Evolutionary conservation across 495 filamentous ascomycete species (phyloP).

Genomic region (Penicillium pulvis): DNA sequence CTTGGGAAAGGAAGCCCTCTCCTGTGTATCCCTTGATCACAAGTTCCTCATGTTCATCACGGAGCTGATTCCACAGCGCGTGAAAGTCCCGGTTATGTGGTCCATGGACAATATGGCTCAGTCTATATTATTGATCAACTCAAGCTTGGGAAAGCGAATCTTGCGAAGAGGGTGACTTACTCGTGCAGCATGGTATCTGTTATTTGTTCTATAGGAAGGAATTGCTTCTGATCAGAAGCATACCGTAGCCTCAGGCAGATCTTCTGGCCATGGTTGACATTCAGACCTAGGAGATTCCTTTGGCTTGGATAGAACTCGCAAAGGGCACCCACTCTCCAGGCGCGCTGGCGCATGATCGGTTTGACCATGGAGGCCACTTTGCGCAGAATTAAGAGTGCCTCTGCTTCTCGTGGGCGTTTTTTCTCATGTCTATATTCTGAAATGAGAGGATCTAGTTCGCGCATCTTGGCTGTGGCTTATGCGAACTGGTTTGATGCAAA

Average conservation of each 20-base stretch:
- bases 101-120: conserved; percentile 83
- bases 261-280: conserved; percentile 71
- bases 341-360: conserved; percentile 87
- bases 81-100: conserved; percentile 85
- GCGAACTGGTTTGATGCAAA: neutral
- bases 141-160: neutral
- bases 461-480: conserved; percentile 46
- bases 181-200: conserved; percentile 96
- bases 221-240: conserved; percentile 71
- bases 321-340: conserved; percentile 78
- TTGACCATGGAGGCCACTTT: conserved; percentile 90
- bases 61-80: conserved; percentile 82
- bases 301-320: conserved; percentile 83
- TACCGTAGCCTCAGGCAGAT: conserved; percentile 86
- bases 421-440: conserved; percentile 78
- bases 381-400: conserved; percentile 79
- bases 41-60: conserved; percentile 79
- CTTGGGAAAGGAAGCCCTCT: conserved; percentile 81
- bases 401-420: conserved; percentile 67
- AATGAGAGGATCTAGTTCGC: conserved; percentile 69
- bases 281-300: conserved; percentile 77
- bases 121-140: conserved; percentile 35
- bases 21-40: conserved; percentile 84
- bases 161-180: conserved; percentile 35
- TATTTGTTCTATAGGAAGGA: conserved; percentile 77